Base-by-base conservation (phyloP, 805 yeast species). In the Spathaspora hagerdaliae region DNA sequence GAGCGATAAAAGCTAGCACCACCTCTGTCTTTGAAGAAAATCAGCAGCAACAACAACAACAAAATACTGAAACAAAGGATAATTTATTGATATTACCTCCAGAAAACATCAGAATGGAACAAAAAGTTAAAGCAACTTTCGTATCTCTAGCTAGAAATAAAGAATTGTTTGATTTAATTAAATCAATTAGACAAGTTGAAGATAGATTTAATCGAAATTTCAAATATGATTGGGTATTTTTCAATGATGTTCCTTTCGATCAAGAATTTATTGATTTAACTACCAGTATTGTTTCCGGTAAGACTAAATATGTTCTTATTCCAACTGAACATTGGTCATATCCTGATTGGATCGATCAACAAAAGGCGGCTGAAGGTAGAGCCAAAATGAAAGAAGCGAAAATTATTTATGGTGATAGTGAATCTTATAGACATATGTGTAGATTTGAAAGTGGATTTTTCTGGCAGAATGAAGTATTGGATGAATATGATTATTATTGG, bases 211-310 rank as follows among this genome's bases (percentile, higher is more conserved):
- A 92, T 72, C 62, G 69, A 14, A 76, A 86, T 41, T 91, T 69
- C 69, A 76, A 86, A 51, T 92, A 92, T 61, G 97, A 95, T 56
- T 92, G 98, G 97, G 94, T 90, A 27, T 94, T 92, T 64, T 74
- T 92, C 56, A 92, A 92, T 65, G 97, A 92, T 62, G 89, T 83
- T 47, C 84, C 77, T 40, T 94, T 92, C 68, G 74, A 79, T 43
- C 90, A 87, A 2, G 94, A 88, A 56, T 92, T 94, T 65, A 87
- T 80, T 56, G 67, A 69, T 29, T 76, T 80, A 27, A 86, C 96
- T 11, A 51, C 78, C 1, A 76, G 85, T 10, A 67, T 90, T 58
- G 81, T 83, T n/a, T 81, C 91, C 32, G 98, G 98, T 52, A 74
- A 62, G 6, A 82, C 91, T 41, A 76, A 82, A 52, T 94, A 83